Base-by-base conservation (phyloP, 148 eudicot genomes). In the Amaranthus cruentus region DNA sequence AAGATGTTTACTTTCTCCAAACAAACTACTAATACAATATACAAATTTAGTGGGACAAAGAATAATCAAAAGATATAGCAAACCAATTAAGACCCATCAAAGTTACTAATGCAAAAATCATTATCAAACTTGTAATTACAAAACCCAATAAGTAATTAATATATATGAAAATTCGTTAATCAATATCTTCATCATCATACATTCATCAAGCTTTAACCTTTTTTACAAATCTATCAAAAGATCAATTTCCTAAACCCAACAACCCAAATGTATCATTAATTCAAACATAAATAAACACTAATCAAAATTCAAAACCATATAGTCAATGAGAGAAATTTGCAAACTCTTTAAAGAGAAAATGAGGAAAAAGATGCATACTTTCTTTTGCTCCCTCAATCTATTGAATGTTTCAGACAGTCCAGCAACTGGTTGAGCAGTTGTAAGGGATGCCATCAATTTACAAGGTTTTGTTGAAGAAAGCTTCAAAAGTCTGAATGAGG, bases 341-440 rank as follows among this genome's bases (percentile, higher is more conserved):
- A 51, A 48, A 78, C 15, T 42, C 0, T 12, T 4, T 6, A 54
- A 61, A 68, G 64, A 48, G 14, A 47, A 15, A 14, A 53, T 52
- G 38, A 50, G 55, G 55, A 78, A 12, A 8, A 10, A 57, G 62
- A 38, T 44, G 71, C 71, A 62, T 75, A 93, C 98, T 73, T 88
- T 89, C 58, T 91, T 90, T 53, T 87, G 81, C 47, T 83, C 71
- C 75, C 70, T 89, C 77, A 93, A 74, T 60, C 73, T 84, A 38
- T 83, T 70, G 85, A 93, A 93, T 55, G 98, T 93, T 72, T 93
- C 85, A 0, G 95, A 89, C 15, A 93, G 70, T 21, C 93, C 89
- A 64, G 86, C 75, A 5, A 86, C 71, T 8, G 83, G 68, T 47
- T 73, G 69, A n/a, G 76, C 68, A 49, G 87, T 70, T 14, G 81